Percentiles rank a stretch among this genome's conserved stretches.
These are phyloP conservation scores for Geotrichum europaeum DNA, from an alignment of 1,139 yeast genomes.

Conservation along the genomic window DNA sequence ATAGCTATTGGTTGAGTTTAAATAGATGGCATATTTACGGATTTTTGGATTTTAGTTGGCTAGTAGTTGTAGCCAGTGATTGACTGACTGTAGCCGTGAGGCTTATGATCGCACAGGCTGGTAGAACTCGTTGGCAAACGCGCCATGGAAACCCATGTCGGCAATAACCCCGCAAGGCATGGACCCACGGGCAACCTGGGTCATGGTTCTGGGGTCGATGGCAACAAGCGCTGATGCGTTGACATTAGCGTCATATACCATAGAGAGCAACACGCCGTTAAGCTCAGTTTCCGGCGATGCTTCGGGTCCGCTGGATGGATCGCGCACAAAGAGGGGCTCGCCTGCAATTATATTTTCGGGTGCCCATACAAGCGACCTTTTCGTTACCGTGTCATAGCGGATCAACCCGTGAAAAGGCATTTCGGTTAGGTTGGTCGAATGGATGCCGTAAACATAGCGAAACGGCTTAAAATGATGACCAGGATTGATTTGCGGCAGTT, in stretches of 20 bases:
- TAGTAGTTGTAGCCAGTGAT: too few relatives aligned
- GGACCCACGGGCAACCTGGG: constrained; percentile 18
- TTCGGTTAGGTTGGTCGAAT: constrained; percentile 8
- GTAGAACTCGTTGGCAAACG: constrained; percentile 3
- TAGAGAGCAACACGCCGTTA: constrained; percentile 18
- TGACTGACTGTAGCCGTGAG: not conserved
- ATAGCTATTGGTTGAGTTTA: too few relatives aligned
- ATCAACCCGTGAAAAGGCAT: constrained; percentile 18
- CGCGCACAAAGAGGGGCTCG: constrained; percentile 20
- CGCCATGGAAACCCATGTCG: constrained; percentile 26
- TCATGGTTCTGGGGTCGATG: constrained; percentile 19
- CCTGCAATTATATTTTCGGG: constrained; percentile 18
- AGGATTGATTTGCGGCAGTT: constrained; percentile 17
- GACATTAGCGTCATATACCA: constrained; percentile 17
- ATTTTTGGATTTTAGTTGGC: too few relatives aligned
- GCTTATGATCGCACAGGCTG: not conserved
- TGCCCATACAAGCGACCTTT: constrained; percentile 16
- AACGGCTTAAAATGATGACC: constrained; percentile 6
- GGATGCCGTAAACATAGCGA: constrained; percentile 18
- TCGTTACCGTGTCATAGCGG: constrained; percentile 14
- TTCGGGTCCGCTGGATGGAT: constrained; percentile 15
- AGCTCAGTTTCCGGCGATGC: constrained; percentile 9
- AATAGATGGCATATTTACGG: too few relatives aligned
- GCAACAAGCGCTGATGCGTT: constrained; percentile 18
- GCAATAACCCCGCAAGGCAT: constrained; percentile 18